These are phyloP conservation scores for Diaporthe capsici DNA, from an alignment of 2,329 filamentous ascomycete genomes.

Conservation along the genomic window DNA sequence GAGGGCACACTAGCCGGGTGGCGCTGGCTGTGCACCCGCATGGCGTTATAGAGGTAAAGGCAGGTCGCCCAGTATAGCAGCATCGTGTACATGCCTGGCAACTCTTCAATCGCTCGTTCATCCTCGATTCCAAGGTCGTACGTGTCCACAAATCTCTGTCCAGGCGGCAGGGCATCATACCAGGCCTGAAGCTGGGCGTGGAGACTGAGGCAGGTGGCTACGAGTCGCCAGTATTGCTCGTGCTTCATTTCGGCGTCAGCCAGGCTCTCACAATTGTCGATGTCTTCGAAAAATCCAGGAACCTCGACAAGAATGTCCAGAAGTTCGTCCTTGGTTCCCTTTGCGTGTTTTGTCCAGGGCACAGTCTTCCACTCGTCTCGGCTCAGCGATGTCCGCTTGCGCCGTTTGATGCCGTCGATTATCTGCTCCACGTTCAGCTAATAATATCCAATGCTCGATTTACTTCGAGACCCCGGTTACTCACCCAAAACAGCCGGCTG, in stretches of 20 bases:
- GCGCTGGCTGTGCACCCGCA: slow-evolving; percentile 35
- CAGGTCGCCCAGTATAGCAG: slow-evolving; percentile 42
- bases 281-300: slow-evolving; percentile 42
- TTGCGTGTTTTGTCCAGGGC: slow-evolving; percentile 42
- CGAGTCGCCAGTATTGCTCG: slow-evolving; percentile 39
- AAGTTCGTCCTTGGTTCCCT: slow-evolving; percentile 43
- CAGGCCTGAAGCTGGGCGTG: slow-evolving; percentile 34
- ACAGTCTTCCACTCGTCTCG: slow-evolving; percentile 43
- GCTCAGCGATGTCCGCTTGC: slow-evolving; percentile 42
- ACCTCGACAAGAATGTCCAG: slow-evolving; percentile 44
- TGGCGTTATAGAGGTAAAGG: slow-evolving; percentile 44
- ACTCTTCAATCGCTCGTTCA: slow-evolving; percentile 39
- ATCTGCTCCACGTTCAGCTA: slow-evolving; percentile 38
- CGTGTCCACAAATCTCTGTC: slow-evolving; percentile 34
- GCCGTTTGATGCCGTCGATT: slow-evolving; percentile 37
- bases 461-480: not conserved
- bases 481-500: slow-evolving; percentile 5
- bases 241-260: not conserved
- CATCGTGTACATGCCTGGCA: slow-evolving; percentile 43
- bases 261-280: slow-evolving; percentile 39
- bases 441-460: not conserved
- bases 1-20: not conserved
- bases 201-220: not conserved
- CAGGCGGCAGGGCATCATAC: slow-evolving; percentile 39
- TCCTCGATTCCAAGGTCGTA: slow-evolving; percentile 13